Evolutionary conservation across 1,284 basidiomycete species (phyloP), one percentile per base, ranked within the genome.

Genomic region (Filobasidium uniguttulatum): DNA sequence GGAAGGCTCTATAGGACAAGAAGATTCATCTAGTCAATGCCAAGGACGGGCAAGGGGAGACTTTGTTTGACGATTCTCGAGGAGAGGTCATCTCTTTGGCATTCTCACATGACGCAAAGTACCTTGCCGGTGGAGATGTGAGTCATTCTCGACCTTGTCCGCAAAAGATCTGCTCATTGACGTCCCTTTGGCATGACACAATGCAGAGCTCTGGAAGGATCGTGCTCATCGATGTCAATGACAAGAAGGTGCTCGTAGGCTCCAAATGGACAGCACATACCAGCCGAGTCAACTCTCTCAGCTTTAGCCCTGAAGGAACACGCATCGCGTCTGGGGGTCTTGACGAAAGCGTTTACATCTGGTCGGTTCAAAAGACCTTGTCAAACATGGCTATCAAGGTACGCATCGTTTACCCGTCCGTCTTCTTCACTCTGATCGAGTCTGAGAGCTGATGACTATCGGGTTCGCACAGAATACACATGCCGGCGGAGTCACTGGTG

Each of bases 291-390:
- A 77, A 83, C 58, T 78, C 83, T 15, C 75, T 97, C 14, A 72
- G 78, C 1, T 97, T 84, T 79, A 82, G 83, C 2, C 64, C 77
- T 1, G 80, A 85, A 59, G 80, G 80, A 3, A 73, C 74, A 59
- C 77, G 89, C 59, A 79, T 85, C 53, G 88, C 82, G 2, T 89
- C 87, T 7, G 88, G 82, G 14, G 87, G 87, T 8, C 75, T 93
- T 31, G 93, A 98, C 65, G 93, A 90, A 25, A 80, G 88, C 60
- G 79, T 94, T 7, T 94, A 89, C 64, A 71, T 97, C 34, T 97
- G 88, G 82, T 82, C 81, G 58, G 79, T 87, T 33, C 74, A 75
- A 51, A 82, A 82, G 59, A 82, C 83, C 10, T 71, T 80, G 66
- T 81, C 79, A 69, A 86, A 85, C 59, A 79, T 90, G 36, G 76